Base-by-base conservation (phyloP, 163 green algal species). In the Volvox carteri region DNA sequence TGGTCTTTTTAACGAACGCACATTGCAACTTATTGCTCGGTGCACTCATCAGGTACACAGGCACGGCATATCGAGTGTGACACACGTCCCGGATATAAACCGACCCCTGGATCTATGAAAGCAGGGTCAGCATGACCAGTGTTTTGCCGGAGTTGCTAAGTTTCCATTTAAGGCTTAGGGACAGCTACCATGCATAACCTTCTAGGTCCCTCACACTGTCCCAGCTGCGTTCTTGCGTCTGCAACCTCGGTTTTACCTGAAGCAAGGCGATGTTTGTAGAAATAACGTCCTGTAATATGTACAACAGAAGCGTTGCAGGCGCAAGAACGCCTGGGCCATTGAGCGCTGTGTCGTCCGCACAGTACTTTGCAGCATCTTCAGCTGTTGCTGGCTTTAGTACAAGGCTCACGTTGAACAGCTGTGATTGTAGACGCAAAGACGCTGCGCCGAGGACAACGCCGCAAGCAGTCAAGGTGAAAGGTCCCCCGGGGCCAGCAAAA, bases 251-350 rank as follows among this genome's bases (percentile, higher is more conserved):
- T 30, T 6, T 21, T 11, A 72, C 75, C 75, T 84, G 75, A 11
- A 84, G 21, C 33, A 52, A 9, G 7, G 75, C 48, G n/a, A 30
- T 30, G 50, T 84, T 84, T 30, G 30, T 84, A 12, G 75, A 33
- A 18, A 84, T 37, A 14, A 68, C 18, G 18, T 84, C 75, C 21
- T 84, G 75, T 35, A 84, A 52, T 7, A 86, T 39, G 23, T 86
- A 86, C 0, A 86, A 37, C 7, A 86, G 12, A 19, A 86, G 56
- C 56, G 78, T 86, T 28, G 39, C 37, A 3, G 78, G 78, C 39
- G 78, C 78, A 16, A 86, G 78, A 39, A 86, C 60, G 56, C 78
- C 78, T 33, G 56, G 54, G 8, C 56, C 78, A 42, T 28, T n/a
- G 25, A 86, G 39, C 21, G 14, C 37, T 7, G 37, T 21, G 23